Evolutionary conservation across 441 rosid species (phyloP).

Genomic region (Adansonia gregorii): DNA sequence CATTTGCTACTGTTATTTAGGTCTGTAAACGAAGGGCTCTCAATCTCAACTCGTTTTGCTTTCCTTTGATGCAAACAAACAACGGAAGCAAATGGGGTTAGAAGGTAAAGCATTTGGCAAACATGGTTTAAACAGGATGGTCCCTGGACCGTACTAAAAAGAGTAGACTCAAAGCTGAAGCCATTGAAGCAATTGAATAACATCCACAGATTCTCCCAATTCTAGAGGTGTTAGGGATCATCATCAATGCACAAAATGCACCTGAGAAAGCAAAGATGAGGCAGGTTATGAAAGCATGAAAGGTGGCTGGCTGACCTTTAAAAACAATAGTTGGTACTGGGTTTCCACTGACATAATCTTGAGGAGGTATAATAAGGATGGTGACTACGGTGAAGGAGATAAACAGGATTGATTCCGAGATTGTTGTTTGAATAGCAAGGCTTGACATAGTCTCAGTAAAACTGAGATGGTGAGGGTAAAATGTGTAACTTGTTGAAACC

Average conservation of each 20-base stretch:
- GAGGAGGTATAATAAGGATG: background rate
- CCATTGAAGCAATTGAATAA: background rate
- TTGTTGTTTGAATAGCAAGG: conserved; percentile 3
- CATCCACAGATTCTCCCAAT: background rate
- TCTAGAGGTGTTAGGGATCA: background rate
- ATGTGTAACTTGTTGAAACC: background rate
- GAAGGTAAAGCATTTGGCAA: background rate
- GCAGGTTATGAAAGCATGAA: background rate
- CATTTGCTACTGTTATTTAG: background rate
- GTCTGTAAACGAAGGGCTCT: background rate
- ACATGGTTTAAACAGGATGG: background rate
- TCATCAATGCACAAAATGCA: conserved; percentile 12
- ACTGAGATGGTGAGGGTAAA: background rate
- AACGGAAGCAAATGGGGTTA: background rate
- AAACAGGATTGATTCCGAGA: conserved; percentile 14
- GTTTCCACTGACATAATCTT: background rate
- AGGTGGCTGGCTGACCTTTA: background rate
- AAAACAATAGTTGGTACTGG: background rate
- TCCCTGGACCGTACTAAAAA: background rate
- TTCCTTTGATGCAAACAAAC: background rate
- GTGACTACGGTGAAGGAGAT: conserved; percentile 3
- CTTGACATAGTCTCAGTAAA: background rate
- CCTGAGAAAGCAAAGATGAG: conserved; percentile 13
- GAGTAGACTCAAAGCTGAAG: background rate
- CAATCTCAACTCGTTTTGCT: background rate